Evolutionary conservation across 2,329 filamentous ascomycete genomes (phyloP), one percentile per base, ranked within the genome.

Genomic region (Colletotrichum lindemuthianum): DNA sequence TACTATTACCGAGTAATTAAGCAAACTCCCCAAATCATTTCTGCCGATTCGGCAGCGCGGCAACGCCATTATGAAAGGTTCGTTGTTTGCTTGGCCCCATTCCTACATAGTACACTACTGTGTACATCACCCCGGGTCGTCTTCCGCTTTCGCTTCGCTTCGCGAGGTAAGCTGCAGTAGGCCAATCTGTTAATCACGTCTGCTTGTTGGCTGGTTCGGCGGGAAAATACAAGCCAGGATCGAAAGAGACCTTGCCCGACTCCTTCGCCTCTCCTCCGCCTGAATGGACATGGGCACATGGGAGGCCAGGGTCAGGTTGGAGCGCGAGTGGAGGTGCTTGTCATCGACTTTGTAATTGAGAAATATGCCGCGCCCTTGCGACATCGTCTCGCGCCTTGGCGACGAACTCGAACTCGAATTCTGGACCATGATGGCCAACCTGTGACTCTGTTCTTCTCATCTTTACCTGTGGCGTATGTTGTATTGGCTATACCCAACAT

Each of bases 321-420:
- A 45, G 61, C 56, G 50, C 15, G 33, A 51, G 61, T 65, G 61
- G 61, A 65, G 51, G 45, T 65, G 61, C 50, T 55, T 44, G 61
- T 61, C 61, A 65, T 65, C 40, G 61, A 65, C 61, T 56, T 33
- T 39, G 45, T 52, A 55, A 61, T 60, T 24, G 24, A 24, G 57
- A 24, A 60, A 41, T 65, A 16, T 36, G 39, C 53, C 12, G n/a
- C 24, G 24, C 24, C 24, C 24, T 24, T 24, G 24, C 24, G 24
- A 24, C 4, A 24, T 24, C 1, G 24, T 24, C 24, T 15, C 11
- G 37, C 33, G 24, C 24, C 12, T 43, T 37, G 13, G 48, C 33
- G 34, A 50, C 34, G 33, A 50, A 24, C 24, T 24, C 24, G 24
- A 24, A 24, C 24, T 24, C 24, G 24, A 24, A 24, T 4, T 24